phyloP scores from a whole-genome alignment of 1,284 basidiomycete species.

The Leccinum subfulvum region DNA sequence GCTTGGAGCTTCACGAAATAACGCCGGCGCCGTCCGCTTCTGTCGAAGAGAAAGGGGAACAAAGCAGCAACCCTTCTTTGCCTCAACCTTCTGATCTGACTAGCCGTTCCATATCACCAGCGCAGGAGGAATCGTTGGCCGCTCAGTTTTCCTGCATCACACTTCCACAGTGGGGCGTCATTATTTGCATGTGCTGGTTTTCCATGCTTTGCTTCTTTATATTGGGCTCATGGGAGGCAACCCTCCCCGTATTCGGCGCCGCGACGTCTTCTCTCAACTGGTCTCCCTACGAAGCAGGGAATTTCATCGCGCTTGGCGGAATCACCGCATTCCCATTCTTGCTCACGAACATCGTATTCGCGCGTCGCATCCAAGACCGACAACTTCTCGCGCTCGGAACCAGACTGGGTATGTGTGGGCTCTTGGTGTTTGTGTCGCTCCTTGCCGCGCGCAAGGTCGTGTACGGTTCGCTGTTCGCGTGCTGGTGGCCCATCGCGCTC shows the following conservation, averaged over 20 bases:
- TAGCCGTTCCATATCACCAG: background rate
- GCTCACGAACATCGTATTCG: background rate
- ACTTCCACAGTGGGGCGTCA: conserved; percentile 40
- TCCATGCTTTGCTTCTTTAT: conserved; percentile 75
- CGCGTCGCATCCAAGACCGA: background rate
- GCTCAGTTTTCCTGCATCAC: conserved; percentile 22
- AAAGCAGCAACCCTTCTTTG: background rate
- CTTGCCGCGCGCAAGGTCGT: background rate
- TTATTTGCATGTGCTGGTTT: conserved; percentile 67
- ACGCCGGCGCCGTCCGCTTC: background rate
- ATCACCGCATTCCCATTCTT: background rate
- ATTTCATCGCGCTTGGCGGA: background rate
- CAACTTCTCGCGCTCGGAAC: background rate
- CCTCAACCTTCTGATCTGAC: conserved; percentile 1
- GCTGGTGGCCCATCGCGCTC: background rate
- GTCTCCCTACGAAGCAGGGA: background rate
- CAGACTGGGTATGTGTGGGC: background rate
- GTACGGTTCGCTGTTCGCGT: background rate
- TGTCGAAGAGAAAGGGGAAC: conserved; percentile 7
- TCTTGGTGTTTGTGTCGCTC: background rate
- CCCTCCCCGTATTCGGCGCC: conserved; percentile 66
- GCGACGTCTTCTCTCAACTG: background rate
- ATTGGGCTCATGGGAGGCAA: conserved; percentile 73
- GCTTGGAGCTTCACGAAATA: conserved; percentile 13
- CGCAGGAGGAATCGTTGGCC: conserved; percentile 14